phyloP scores from a whole-genome alignment of 805 yeast species.

The Myxozyma lipomycoides region DNA sequence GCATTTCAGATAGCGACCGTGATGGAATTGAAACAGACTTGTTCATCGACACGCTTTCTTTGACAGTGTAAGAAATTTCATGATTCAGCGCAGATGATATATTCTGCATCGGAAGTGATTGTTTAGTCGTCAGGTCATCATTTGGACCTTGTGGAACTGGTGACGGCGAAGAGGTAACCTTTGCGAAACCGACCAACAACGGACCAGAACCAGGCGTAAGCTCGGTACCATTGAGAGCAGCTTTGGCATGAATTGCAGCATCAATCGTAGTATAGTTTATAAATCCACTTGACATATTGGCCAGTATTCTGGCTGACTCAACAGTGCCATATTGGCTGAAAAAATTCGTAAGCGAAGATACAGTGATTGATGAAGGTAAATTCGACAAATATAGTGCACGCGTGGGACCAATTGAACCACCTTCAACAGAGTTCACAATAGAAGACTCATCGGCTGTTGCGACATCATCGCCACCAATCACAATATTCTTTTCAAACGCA shows the following conservation, averaged over 20 bases:
- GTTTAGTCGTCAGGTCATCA: neutral
- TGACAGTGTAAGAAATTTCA: slow-evolving; percentile 24
- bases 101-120: neutral
- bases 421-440: slow-evolving; percentile 48
- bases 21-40: slow-evolving; percentile 29
- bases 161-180: slow-evolving; percentile 40
- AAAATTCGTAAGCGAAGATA: slow-evolving; percentile 57
- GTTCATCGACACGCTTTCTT: slow-evolving; percentile 12
- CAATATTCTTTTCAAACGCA: slow-evolving; percentile 14
- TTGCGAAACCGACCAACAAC: slow-evolving; percentile 80
- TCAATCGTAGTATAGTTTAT: slow-evolving; percentile 72
- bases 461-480: slow-evolving; percentile 24
- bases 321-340: slow-evolving; percentile 61
- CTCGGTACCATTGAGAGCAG: slow-evolving; percentile 76
- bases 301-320: slow-evolving; percentile 57
- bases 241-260: slow-evolving; percentile 73
- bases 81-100: neutral
- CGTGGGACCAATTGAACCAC: slow-evolving; percentile 68
- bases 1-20: slow-evolving; percentile 31
- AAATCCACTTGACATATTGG: slow-evolving; percentile 47
- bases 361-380: slow-evolving; percentile 57
- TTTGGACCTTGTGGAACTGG: neutral
- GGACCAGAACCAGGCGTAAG: slow-evolving; percentile 71
- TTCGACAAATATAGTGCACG: slow-evolving; percentile 74
- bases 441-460: slow-evolving; percentile 16